Conservation (phyloP, 495 filamentous ascomycete species). For the Tuber microsphaerosporum region DNA sequence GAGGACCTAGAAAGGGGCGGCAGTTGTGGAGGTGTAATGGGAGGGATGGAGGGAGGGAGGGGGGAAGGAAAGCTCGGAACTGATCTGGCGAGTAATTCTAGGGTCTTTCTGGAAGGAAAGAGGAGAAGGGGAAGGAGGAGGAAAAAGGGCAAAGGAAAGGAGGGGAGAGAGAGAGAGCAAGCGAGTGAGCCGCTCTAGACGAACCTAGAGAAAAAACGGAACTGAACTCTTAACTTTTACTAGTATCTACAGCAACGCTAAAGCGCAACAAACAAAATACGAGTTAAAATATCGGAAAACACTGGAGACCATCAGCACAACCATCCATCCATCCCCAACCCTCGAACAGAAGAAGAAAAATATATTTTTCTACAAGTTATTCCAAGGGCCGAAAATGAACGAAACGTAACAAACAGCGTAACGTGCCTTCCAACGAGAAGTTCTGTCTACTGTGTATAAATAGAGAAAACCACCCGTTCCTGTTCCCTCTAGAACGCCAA, state of each 20-base stretch:
- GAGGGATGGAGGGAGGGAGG: no score
- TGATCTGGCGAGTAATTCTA: background rate
- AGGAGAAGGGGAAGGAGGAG: background rate
- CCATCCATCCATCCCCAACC: background rate
- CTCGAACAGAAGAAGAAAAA: background rate
- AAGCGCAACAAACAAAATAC: background rate
- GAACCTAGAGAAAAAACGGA: background rate
- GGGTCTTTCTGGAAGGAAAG: background rate
- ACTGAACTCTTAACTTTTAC: background rate
- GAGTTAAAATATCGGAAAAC: constrained; percentile 26
- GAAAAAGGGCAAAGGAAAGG: background rate
- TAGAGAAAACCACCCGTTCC: background rate
- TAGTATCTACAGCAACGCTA: background rate
- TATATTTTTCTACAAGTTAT: background rate
- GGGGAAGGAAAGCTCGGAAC: background rate
- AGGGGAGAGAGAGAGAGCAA: background rate
- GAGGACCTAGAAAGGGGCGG: background rate
- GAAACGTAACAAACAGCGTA: constrained; percentile 24
- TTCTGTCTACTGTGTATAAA: background rate
- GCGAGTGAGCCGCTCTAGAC: background rate
- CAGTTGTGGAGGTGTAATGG: background rate
- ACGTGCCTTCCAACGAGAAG: constrained; percentile 24
- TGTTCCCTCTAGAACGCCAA: constrained; percentile 41
- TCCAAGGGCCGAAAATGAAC: background rate
- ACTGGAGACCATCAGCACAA: constrained; percentile 30